Percentiles rank a stretch among this genome's conserved stretches.
phyloP scores from a whole-genome alignment of 805 yeast genomes.

The Wickerhamomyces ciferrii region DNA sequence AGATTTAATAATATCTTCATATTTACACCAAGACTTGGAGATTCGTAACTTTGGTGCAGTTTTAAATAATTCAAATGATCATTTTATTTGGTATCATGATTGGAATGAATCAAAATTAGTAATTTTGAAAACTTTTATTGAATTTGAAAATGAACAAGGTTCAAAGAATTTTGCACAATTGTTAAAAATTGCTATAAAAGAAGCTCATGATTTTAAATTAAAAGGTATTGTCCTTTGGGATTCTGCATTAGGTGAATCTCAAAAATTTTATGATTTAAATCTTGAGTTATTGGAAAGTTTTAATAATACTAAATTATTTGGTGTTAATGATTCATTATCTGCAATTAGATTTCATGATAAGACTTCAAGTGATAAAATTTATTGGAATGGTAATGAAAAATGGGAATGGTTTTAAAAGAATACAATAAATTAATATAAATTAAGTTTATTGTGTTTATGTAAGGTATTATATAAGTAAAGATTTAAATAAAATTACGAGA shows the following conservation, averaged over 20 bases:
- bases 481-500: no score
- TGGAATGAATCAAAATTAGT: conserved; percentile 28
- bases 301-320: neutral
- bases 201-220: conserved; percentile 16
- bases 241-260: conserved; percentile 12
- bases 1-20: conserved; percentile 27
- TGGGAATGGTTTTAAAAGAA: conserved; percentile 41
- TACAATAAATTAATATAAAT: no score
- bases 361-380: conserved; percentile 11
- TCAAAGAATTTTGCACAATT: conserved; percentile 5
- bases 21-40: conserved; percentile 10
- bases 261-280: no score
- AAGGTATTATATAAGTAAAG: no score
- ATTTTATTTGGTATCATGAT: conserved; percentile 40
- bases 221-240: conserved; percentile 6
- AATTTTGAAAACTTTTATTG: conserved; percentile 11
- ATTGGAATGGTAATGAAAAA: conserved; percentile 40
- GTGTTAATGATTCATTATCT: conserved; percentile 29
- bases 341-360: conserved; percentile 31
- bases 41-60: conserved; percentile 24
- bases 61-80: conserved; percentile 21
- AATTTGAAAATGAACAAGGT: conserved; percentile 1
- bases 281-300: neutral
- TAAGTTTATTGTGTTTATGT: no score
- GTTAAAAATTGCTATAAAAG: conserved; percentile 24